Evolutionary conservation across 116 monocot genomes (phyloP), one percentile per base, ranked within the genome.

Genomic region (Posidonia oceanica): DNA sequence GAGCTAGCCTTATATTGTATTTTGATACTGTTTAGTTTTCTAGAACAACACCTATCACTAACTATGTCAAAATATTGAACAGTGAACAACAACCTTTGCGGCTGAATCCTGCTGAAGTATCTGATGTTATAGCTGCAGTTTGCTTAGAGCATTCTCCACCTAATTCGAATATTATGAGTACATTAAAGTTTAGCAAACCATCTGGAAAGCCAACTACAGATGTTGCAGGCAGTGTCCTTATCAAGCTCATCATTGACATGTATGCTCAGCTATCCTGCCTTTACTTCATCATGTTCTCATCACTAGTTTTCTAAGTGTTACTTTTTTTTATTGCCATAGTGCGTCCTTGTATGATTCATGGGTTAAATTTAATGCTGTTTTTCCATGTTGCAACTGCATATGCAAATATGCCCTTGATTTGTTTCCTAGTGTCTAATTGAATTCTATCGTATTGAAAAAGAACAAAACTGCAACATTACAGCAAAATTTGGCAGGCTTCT

Each of bases 21-120:
- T 13, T 21, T 53, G 36, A 29, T 14, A 18, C 10, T 53, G 4
- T 36, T 18, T 23, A 23, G 10, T 53, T 53, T 68, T 6, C 48
- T 52, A 23, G 16, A 52, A 22, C 8, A 70, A 70, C 16, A 22
- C 0, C 20, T 59, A 41, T 52, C 7, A 51, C 66, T 71, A 51
- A 76, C 63, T 17, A 36, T 78, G 48, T 77, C 72, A 64, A 71
- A 71, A 48, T 59, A 51, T 88, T 48, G 52, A 74, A 72, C 80
- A 98, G 98, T 84, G 90, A 98, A 76, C 98, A 98, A 82, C 98
- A 92, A 83, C 92, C 98, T 53, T 78, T 98, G 76, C 82, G 84
- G 68, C 63, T 98, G 74, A 91, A 89, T 75, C 79, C 75, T 77
- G 70, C 87, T 77, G 98, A 98, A 86, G 85, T 98, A 68, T 73